phyloP scores from a whole-genome alignment of 208 protist species.

The Vickermania spadyakhi region DNA sequence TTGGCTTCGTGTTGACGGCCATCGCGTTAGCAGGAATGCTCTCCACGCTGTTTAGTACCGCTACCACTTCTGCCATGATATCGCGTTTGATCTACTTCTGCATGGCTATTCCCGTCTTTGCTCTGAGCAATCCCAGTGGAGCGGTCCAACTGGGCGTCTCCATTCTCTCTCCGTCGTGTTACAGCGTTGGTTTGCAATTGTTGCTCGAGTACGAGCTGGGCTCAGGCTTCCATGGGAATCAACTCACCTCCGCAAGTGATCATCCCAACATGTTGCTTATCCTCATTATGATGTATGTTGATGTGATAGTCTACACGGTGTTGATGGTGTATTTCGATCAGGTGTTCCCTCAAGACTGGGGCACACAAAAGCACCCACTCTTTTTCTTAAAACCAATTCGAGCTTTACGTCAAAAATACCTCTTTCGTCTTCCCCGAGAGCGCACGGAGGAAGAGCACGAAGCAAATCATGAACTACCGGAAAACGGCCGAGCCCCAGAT shows the following conservation, averaged over 20 bases:
- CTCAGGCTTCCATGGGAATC: not conserved
- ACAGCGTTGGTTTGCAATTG: conserved; percentile 15
- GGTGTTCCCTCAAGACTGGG: too few relatives aligned
- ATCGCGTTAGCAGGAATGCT: conserved; percentile 25
- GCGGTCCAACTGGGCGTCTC: conserved; percentile 6
- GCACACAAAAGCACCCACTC: too few relatives aligned
- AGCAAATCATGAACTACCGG: too few relatives aligned
- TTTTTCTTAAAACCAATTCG: conserved; percentile 19
- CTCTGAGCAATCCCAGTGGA: conserved; percentile 14
- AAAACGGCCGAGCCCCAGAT: conserved; percentile 7
- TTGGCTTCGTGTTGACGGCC: conserved; percentile 29
- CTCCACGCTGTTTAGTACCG: conserved; percentile 40
- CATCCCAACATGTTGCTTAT: conserved; percentile 11
- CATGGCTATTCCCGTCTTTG: conserved; percentile 25
- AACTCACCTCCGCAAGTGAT: not conserved
- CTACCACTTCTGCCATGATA: conserved; percentile 37
- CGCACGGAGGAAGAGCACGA: conserved; percentile 1
- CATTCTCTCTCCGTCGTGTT: conserved; percentile 28
- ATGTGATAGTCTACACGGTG: conserved; percentile 38
- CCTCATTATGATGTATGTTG: conserved; percentile 15
- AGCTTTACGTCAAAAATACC: too few relatives aligned
- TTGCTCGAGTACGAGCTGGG: conserved; percentile 24
- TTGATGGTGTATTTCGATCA: conserved; percentile 38
- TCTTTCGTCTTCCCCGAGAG: too few relatives aligned
- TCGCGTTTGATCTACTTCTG: conserved; percentile 36